phyloP scores from a whole-genome alignment of 768 basidiomycete species.

The Arthromyces matolae region DNA sequence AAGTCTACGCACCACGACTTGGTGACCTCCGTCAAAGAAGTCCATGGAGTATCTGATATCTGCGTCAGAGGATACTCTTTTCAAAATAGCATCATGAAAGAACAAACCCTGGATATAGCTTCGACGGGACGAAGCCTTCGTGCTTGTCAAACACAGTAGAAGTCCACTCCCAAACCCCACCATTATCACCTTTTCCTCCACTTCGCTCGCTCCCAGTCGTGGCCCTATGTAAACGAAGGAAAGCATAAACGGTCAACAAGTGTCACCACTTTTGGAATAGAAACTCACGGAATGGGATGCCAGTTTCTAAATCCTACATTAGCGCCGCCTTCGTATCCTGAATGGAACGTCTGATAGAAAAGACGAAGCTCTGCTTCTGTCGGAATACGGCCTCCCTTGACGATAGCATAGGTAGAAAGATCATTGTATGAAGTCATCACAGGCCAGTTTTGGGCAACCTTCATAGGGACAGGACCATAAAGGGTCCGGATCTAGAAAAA shows the following conservation, averaged over 20 bases:
- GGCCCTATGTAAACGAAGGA: slow-evolving; percentile 50
- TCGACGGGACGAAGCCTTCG: slow-evolving; percentile 74
- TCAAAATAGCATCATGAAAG: neutral
- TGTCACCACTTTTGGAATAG: neutral
- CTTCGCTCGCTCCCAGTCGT: slow-evolving; percentile 56
- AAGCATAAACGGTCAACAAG: neutral
- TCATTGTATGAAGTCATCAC: slow-evolving; percentile 74
- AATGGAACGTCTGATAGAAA: slow-evolving; percentile 72
- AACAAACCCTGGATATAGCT: slow-evolving; percentile 80
- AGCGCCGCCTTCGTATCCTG: slow-evolving; percentile 70
- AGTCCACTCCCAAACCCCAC: slow-evolving; percentile 99
- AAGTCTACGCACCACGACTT: slow-evolving; percentile 79
- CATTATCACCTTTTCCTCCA: slow-evolving; percentile 72
- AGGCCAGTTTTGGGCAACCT: slow-evolving; percentile 82
- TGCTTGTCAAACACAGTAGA: slow-evolving; percentile 68
- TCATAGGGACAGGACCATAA: slow-evolving; percentile 79
- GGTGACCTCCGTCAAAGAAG: slow-evolving; percentile 87
- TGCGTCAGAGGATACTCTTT: neutral
- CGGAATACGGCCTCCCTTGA: slow-evolving; percentile 91
- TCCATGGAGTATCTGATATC: slow-evolving; percentile 67
- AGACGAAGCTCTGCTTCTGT: slow-evolving; percentile 83
- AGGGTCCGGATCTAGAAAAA: slow-evolving; percentile 73
- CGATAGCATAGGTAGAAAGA: slow-evolving; percentile 73
- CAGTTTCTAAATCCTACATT: slow-evolving; percentile 91
- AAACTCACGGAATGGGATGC: slow-evolving; percentile 85